These are phyloP conservation scores for Trametes hirsuta DNA, from an alignment of 1,284 basidiomycete genomes.

Conservation along the genomic window DNA sequence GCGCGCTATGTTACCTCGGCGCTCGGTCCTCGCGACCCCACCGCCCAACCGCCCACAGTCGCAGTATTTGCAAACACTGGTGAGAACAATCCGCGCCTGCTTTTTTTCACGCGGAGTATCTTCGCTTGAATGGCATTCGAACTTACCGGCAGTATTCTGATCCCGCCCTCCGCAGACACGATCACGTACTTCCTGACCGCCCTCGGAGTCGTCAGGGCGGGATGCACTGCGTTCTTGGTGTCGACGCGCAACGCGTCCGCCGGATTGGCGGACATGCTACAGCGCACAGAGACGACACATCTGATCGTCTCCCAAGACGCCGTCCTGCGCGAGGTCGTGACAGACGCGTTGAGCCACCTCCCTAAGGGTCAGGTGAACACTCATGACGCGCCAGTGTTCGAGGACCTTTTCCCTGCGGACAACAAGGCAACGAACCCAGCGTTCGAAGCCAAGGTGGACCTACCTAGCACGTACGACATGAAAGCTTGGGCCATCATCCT, in stretches of 20 bases:
- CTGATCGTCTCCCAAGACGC: slow-evolving; percentile 35
- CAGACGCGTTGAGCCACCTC: slow-evolving; percentile 7
- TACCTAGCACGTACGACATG: slow-evolving; percentile 10
- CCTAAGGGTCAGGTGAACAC: not conserved
- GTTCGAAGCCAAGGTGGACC: slow-evolving; percentile 10
- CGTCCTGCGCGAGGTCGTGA: slow-evolving; percentile 6
- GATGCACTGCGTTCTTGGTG: slow-evolving; percentile 39
- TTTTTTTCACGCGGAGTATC: too few species aligned
- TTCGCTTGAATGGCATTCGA: not conserved
- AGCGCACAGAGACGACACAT: slow-evolving; percentile 30
- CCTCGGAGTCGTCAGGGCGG: slow-evolving; percentile 34
- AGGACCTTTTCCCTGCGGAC: slow-evolving; percentile 16
- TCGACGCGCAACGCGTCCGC: slow-evolving; percentile 43
- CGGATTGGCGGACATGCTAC: slow-evolving; percentile 40
- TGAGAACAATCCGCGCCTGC: slow-evolving; percentile 2
- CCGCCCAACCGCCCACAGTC: slow-evolving; percentile 18
- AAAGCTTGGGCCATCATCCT: slow-evolving; percentile 15
- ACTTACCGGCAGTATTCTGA: not conserved
- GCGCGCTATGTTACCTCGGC: slow-evolving; percentile 18
- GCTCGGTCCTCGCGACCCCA: not conserved
- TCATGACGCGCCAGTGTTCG: slow-evolving; percentile 20
- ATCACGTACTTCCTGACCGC: slow-evolving; percentile 37
- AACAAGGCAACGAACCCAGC: not conserved
- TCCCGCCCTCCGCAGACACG: slow-evolving; percentile 30
- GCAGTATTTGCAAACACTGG: slow-evolving; percentile 19